Evolutionary conservation across 306 rosid genomes (phyloP), one percentile per base, ranked within the genome.

Genomic region (Vicia villosa): DNA sequence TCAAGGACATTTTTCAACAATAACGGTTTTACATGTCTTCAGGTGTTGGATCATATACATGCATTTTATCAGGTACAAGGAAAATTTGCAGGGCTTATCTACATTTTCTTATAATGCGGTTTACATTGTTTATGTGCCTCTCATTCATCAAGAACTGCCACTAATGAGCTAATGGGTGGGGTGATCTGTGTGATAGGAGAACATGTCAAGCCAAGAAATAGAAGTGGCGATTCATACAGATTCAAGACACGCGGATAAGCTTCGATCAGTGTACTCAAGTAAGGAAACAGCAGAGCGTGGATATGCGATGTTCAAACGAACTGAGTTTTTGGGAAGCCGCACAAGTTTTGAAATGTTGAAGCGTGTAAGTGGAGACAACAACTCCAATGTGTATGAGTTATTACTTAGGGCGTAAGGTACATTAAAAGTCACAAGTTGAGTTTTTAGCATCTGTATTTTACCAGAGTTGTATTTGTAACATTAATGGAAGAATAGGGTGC

Each of bases 181-280:
- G 26, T 52, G 30, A 21, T 68, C 5, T 72, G 24, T 15, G 12
- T 20, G 12, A 72, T 79, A 95, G 99, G 99, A 91, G 83, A 87
- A 84, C 79, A 72, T 95, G 96, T 82, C 97, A 38, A 72, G 51
- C 69, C 80, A 80, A 4, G 99, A 95, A 87, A 74, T 87, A 77
- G 96, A 87, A 70, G 88, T 83, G 74, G 96, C 96, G 67, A 91
- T 91, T 71, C 97, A 91, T 76, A 84, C 90, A 0, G 99, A 95
- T 83, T 95, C 99, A 3, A 87, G 91, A 79, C 97, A 91, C 3
- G 99, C 90, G 0, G 99, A 91, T 70, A 81, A 89, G 68, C 96
- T 95, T 47, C 84, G 99, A 84, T 70, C 93, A 12, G 84, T 80
- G 63, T 91, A 89, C 76, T 74, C 82, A 1, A 77, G 95, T 81